Conservation (phyloP, 228 moss, liverwort and hornwort species). For the Sphagnum fallax region DNA sequence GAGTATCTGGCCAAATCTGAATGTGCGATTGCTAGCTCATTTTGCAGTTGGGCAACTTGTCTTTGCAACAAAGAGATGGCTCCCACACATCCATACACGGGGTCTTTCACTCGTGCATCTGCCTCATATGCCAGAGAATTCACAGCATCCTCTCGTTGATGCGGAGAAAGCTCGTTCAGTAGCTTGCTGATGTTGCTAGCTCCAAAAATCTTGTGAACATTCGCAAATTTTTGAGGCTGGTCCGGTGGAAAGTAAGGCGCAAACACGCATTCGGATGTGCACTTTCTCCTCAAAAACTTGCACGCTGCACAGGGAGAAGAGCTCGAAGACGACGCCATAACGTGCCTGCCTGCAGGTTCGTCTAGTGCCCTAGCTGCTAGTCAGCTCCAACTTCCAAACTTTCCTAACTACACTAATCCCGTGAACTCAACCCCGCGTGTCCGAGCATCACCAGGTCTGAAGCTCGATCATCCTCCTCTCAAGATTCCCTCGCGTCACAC, state of each 20-base stretch:
- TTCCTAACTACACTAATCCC: too few species aligned
- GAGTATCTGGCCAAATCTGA: constrained; percentile 86
- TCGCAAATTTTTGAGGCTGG: constrained; percentile 97
- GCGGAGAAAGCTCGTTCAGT: constrained; percentile 79
- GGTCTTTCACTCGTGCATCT: constrained; percentile 88
- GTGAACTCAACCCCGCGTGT: too few species aligned
- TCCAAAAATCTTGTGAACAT: constrained; percentile 96
- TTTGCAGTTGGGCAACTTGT: constrained; percentile 85
- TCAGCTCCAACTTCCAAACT: too few species aligned
- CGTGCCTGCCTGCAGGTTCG: constrained; percentile 4
- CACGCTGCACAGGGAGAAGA: constrained; percentile 96
- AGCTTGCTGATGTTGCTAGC: constrained; percentile 97
- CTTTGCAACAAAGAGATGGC: constrained; percentile 93
- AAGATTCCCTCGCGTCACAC: too few species aligned
- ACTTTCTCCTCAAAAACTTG: constrained; percentile 95
- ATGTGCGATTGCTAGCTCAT: constrained; percentile 73
- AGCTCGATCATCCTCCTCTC: too few species aligned
- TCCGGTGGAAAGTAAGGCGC: constrained; percentile 94
- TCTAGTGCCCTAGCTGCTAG: too few species aligned
- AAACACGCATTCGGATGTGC: constrained; percentile 93
- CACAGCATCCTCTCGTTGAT: constrained; percentile 94
- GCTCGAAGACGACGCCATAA: constrained; percentile 79
- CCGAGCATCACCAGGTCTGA: too few species aligned
- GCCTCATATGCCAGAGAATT: constrained; percentile 97
- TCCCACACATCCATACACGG: constrained; percentile 97